A percentile compares a stretch with the other conserved stretches of the same genome.
phyloP scores from a whole-genome alignment of 108 stramenopile genomes.

The Skeletonema menzelii region DNA sequence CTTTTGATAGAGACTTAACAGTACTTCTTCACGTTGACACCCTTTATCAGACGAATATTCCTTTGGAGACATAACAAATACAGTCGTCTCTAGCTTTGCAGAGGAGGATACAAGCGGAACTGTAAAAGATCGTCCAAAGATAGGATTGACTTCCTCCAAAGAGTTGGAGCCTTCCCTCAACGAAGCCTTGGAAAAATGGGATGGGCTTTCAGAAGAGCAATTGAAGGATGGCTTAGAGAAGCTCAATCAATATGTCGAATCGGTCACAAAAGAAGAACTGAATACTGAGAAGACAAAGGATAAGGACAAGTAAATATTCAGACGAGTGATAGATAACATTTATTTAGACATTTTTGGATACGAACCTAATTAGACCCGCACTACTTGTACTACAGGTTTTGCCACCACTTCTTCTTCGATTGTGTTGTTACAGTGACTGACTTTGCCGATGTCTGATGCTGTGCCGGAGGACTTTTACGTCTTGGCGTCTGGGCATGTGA shows the following conservation, averaged over 20 bases:
- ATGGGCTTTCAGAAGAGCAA: conserved; percentile 21
- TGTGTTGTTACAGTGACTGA: not conserved
- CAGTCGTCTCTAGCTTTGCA: conserved; percentile 25
- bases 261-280: conserved; percentile 6
- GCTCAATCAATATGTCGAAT: conserved; percentile 22
- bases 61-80: conserved; percentile 40
- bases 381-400: conserved; percentile 5
- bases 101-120: conserved; percentile 2
- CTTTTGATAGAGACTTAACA: not conserved
- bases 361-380: not conserved
- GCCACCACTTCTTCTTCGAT: not conserved
- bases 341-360: not conserved
- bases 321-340: not conserved
- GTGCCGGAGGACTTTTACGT: not conserved
- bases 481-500: not conserved
- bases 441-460: not conserved
- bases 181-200: conserved; percentile 35
- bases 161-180: conserved; percentile 13
- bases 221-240: conserved; percentile 16
- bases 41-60: conserved; percentile 18
- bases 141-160: conserved; percentile 14
- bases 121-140: not conserved
- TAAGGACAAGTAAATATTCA: not conserved
- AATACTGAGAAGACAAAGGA: not conserved
- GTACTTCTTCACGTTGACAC: not conserved